Base-by-base conservation (phyloP, 306 rosid species). In the Casuarina glauca region DNA sequence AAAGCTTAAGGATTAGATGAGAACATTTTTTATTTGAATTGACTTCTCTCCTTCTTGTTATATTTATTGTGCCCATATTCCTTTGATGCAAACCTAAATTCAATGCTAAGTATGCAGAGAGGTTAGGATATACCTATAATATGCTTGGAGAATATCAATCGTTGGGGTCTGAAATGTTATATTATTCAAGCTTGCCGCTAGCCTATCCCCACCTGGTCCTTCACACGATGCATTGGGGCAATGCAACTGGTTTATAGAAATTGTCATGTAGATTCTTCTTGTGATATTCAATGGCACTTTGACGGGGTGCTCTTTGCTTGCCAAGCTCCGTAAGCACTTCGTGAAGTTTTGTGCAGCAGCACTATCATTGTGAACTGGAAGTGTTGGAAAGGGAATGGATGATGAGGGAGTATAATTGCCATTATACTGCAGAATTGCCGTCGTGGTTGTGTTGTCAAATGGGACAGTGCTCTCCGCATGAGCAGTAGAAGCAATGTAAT, bases 101-200 rank as follows among this genome's bases (percentile, higher is more conserved):
- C 32, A 26, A 26, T 26, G 32, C 32, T 26, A 26, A 26, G 32
- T 26, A 26, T 26, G 32, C 1, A 26, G 32, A 26, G 32, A 26
- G 32, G 36, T 13, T n/a, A 6, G 3, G 16, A 7, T 8, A 16
- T 84, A 85, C 85, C 79, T 4, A 7, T 82, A 82, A 38, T 86
- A 86, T 68, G 89, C 84, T 73, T 79, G 80, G 16, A 85, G 41
- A 15, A 85, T 41, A 63, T 66, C 79, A 51, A 74, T 57, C 10
- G 17, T 15, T 12, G 89, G 83, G 19, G 42, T 51, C 58, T 1
- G 61, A 35, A 86, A 86, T 17, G 87, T 86, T 15, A 83, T 42
- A 62, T 83, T 86, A 83, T 77, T 86, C 44, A 86, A 50, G 55
- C 85, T 80, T 3, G 89, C 26, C 35, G 83, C 3, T 2, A 80